A percentile compares a stretch with the other conserved stretches of the same genome.
Evolutionary conservation across 768 basidiomycete species (phyloP).

Genomic region (Symmetrospora coprosmae): DNA sequence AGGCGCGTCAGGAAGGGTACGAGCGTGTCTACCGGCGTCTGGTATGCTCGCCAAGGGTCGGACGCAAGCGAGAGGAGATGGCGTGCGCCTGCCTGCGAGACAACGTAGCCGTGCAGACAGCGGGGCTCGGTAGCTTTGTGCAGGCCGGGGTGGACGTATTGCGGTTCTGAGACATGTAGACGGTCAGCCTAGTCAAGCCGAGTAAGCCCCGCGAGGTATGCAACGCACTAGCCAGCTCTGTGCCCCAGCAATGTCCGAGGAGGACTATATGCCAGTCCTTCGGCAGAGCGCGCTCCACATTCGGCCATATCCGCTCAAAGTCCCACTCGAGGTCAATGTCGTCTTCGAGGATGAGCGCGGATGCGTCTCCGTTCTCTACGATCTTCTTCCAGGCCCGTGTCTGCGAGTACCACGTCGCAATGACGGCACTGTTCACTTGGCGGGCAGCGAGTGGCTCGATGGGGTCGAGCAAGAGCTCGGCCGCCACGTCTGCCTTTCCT

Average conservation of each 20-base stretch:
- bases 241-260: constrained; percentile 34
- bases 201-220: not conserved
- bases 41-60: constrained; percentile 32
- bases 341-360: constrained; percentile 32
- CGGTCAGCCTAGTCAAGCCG: not conserved
- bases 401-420: constrained; percentile 32
- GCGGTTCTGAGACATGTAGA: constrained; percentile 22
- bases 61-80: constrained; percentile 25
- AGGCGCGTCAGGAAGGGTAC: constrained; percentile 26
- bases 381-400: constrained; percentile 30
- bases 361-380: constrained; percentile 25
- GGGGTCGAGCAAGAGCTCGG: constrained; percentile 22
- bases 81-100: constrained; percentile 24
- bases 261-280: constrained; percentile 27
- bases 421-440: constrained; percentile 31
- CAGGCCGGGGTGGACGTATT: constrained; percentile 31
- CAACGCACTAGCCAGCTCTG: constrained; percentile 25
- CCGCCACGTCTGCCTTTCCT: not conserved
- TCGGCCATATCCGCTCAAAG: constrained; percentile 31
- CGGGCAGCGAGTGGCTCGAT: constrained; percentile 25
- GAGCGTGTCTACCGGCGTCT: constrained; percentile 32
- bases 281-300: constrained; percentile 27
- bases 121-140: constrained; percentile 27
- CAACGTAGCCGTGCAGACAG: constrained; percentile 33
- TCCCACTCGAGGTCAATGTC: constrained; percentile 35